These are phyloP conservation scores for Lepidium aucheri DNA, from an alignment of 345 rosid genomes.

Conservation along the genomic window DNA sequence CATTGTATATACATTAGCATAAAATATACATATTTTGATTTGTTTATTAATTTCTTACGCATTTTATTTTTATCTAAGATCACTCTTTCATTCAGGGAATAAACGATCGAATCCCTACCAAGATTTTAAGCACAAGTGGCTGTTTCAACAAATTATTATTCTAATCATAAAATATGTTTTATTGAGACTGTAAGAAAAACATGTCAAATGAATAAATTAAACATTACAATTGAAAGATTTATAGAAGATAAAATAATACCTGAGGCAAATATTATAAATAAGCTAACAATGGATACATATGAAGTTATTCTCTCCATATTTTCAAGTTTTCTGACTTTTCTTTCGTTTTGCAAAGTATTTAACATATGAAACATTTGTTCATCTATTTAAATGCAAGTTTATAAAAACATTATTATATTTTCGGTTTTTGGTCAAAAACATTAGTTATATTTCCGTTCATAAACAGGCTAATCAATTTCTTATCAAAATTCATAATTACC, in stretches of 20 bases:
- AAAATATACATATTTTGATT: too few relatives aligned
- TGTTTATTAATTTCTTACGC: too few relatives aligned
- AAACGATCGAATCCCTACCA: too few relatives aligned
- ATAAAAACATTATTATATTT: neutral
- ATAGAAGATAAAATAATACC: neutral
- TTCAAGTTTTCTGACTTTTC: neutral
- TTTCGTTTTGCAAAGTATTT: neutral
- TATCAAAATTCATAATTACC: neutral
- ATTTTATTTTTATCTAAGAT: too few relatives aligned
- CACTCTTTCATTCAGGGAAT: too few relatives aligned
- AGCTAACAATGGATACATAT: neutral
- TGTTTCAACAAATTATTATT: too few relatives aligned
- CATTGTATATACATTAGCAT: too few relatives aligned
- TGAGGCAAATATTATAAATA: constrained; percentile 3
- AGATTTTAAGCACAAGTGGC: too few relatives aligned
- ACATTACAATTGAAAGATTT: neutral
- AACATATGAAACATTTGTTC: neutral
- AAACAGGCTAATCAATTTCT: neutral
- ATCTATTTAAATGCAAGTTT: neutral
- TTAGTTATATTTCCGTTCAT: neutral
- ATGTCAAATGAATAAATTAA: neutral
- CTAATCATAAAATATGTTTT: neutral
- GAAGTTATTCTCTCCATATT: neutral
- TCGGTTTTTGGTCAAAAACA: neutral
- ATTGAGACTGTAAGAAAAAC: neutral